Evolutionary conservation across 352 stramenopile genomes (phyloP), one percentile per base, ranked within the genome.

Genomic region (Pseudoperonospora humuli): DNA sequence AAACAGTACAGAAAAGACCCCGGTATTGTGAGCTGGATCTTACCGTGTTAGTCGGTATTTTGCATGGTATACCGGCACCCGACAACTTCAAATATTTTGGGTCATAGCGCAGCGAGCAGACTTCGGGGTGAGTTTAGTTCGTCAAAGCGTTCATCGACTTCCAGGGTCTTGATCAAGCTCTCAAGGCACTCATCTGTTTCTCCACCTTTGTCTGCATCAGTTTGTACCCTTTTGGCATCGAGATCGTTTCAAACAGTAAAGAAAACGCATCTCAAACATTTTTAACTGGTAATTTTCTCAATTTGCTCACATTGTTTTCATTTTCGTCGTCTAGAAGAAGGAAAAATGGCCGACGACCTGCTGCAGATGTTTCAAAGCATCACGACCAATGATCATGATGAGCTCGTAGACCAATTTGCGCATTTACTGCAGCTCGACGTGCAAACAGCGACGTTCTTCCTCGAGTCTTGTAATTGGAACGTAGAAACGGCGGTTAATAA

Each of bases 401-500:
- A 88, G 57, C 58, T 93, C 5, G 67, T 93, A 18, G 75, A 88
- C 33, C 81, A 93, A 46, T 93, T 93, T 54, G 73, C 76, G 15
- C 65, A 81, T 40, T 50, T 93, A 24, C 47, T 93, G 54, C 58
- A 88, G 49, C 50, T 85, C 37, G 75, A 90, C 50, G 55, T 65
- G 11, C 47, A 66, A 29, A 90, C 76, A 28, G 79, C 77, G 32
- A 72, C 59, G 36, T 93, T 93, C 55, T 93, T 90, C 52, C 70
- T 93, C 42, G 81, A 93, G 45, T 89, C 77, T 49, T 86, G 69
- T 42, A 93, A 90, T 63, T 93, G 81, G 81, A 93, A 93, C 61
- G 78, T 93, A 18, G 77, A 93, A 46, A 82, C 74, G 31, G 81
- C 81, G 8, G 78, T 63, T 6, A 93, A 93, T 46, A 89, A 82